Evolutionary conservation across 2,329 filamentous ascomycete species (phyloP), one percentile per base, ranked within the genome.

Genomic region (Venturia pyrina): DNA sequence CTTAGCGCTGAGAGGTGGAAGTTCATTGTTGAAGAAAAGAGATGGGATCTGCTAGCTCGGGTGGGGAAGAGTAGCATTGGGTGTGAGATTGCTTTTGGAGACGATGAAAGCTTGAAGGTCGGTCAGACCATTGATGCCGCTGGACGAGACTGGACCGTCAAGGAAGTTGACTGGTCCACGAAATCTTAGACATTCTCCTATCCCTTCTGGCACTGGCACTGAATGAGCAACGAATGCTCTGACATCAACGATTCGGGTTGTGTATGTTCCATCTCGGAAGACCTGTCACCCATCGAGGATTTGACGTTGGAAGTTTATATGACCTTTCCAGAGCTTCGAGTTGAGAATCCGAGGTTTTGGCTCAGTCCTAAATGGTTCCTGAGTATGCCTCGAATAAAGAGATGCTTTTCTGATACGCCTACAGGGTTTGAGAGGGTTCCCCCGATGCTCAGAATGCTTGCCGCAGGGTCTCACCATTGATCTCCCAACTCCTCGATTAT

Each of bases 1-100:
- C 17, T 61, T 5, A 41, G 37, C 32, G 63, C 46, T 57, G 63
- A 65, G 63, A 57, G 63, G 48, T 65, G 63, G 63, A 53, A 44
- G 32, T 65, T 24, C 13, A 21, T 40, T 1, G 24, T 41, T 15
- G 63, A 60, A 34, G 48, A 46, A 1, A 17, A 48, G 10, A 44
- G 43, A 10, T 57, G 48, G 48, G 21, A 15, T 46, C 44, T 57
- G 63, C 7, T 44, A 24, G 32, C 40, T 10, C 28, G 50, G 40
- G 43, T 57, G 24, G 63, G 63, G 21, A 40, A 60, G 5, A 40
- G 40, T 5, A 40, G 43, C 15, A 46, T 62, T 28, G 60, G 60
- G 28, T 62, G 60, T 28, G 40, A 62, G 10, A 21, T 46, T 46
- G 60, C 21, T 44, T 44, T 62, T 10, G 40, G 24, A 32, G 37